Conservation (phyloP, 1,284 basidiomycete genomes). For the Taiwanofungus camphoratus region DNA sequence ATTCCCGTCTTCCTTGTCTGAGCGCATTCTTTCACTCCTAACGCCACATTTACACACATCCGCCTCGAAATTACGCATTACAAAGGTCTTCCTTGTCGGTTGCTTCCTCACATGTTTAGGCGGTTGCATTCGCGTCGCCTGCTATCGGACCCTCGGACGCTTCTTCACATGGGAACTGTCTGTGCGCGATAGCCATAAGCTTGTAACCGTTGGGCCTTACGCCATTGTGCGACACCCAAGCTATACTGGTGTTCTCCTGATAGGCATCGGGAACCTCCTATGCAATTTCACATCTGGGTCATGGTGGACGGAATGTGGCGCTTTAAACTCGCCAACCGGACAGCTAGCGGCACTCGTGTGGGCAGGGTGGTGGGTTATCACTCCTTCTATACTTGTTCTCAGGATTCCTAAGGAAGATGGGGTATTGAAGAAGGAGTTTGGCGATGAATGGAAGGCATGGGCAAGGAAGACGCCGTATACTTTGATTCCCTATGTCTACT, state of each 20-base stretch:
- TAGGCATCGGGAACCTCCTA: not conserved
- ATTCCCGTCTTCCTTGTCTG: no score
- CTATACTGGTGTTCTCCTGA: slow-evolving; percentile 1
- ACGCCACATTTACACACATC: no score
- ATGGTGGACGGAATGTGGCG: not conserved
- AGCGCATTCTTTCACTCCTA: no score
- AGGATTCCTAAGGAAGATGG: no score
- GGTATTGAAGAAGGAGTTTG: no score
- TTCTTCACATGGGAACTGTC: slow-evolving; percentile 5
- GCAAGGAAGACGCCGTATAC: no score
- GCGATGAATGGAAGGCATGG: no score
- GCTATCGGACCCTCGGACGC: not conserved
- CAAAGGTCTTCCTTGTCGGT: not conserved
- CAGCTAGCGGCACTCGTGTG: no score
- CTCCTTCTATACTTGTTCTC: no score
- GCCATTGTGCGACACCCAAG: slow-evolving; percentile 4
- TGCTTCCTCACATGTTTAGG: not conserved
- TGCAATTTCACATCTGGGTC: not conserved
- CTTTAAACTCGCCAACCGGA: no score
- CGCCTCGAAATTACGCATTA: not conserved
- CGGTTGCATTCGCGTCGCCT: not conserved
- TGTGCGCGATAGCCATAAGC: slow-evolving; percentile 1
- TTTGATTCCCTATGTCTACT: no score
- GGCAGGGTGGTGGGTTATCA: no score
- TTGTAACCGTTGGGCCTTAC: slow-evolving; percentile 5